A percentile compares a stretch with the other conserved stretches of the same genome.
Evolutionary conservation across 139 green algal species (phyloP).

Genomic region (Chlorella sp.): DNA sequence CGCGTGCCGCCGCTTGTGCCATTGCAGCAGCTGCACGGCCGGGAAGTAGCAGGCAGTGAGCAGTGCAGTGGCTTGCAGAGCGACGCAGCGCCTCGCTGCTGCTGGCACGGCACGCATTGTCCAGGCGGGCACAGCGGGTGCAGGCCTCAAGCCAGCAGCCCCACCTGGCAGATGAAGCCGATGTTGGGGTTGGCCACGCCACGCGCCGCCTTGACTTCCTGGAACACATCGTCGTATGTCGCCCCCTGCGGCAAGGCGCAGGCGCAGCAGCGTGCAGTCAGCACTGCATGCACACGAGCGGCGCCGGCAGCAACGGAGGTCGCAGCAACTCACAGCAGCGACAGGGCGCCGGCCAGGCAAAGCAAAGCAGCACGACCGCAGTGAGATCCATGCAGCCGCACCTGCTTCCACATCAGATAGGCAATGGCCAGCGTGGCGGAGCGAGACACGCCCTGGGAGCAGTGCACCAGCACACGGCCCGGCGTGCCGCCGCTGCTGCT

Average conservation of each 20-base stretch:
- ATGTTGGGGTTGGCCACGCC: constrained; percentile 97
- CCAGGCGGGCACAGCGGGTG: not conserved
- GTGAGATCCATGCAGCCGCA: too few relatives aligned
- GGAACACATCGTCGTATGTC: constrained; percentile 87
- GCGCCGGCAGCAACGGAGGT: too few relatives aligned
- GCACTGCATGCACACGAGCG: too few relatives aligned
- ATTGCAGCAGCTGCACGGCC: constrained; percentile 86
- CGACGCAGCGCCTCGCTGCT: not conserved
- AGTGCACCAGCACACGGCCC: constrained; percentile 90
- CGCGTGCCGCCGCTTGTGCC: constrained; percentile 75
- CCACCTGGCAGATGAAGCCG: constrained; percentile 83
- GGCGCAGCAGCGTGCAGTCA: too few relatives aligned
- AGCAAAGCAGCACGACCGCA: too few relatives aligned
- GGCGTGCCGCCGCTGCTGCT: not conserved
- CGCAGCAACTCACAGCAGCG: too few relatives aligned
- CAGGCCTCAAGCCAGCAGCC: not conserved
- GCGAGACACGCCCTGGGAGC: constrained; percentile 92
- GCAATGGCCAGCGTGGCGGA: constrained; percentile 88
- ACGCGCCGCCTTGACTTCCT: constrained; percentile 76
- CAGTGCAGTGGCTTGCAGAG: not conserved
- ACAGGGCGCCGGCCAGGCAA: too few relatives aligned
- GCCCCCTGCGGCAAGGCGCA: not conserved
- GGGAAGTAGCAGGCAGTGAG: not conserved
- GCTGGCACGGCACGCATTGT: not conserved
- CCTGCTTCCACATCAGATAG: constrained; percentile 93